Evolutionary conservation across 2,329 filamentous ascomycete genomes (phyloP), one percentile per base, ranked within the genome.

Genomic region (Neofusicoccum cordaticola): DNA sequence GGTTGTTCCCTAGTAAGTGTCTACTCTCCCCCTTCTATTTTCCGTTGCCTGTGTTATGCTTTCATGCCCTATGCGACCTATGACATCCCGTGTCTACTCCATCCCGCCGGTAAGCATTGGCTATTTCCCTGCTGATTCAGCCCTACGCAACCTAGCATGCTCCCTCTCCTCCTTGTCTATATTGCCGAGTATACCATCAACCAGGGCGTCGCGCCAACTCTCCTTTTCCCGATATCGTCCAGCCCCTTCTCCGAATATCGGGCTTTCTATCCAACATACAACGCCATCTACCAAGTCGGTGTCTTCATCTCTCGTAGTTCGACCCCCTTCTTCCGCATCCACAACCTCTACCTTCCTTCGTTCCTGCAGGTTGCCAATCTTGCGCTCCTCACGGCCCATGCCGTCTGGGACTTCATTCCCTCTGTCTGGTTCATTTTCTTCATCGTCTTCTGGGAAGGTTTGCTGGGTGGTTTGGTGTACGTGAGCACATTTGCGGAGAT

Each of bases 121-220:
- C n/a, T 4, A 9, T 60, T 22, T 13, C 56, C 35, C 42, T 27
- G 17, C 37, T 42, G 56, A 60, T 60, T 12, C 31, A 47, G 31
- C 56, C 56, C 42, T 35, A 17, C 42, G 41, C 56, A n/a, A 35
- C 56, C 35, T 67, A 86, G 84, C 76, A 98, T 99, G 93, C 83
- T 96, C 3, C 95, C 95, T 0, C 84, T 99, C 13, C 83, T 98
- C 39, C 81, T 98, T 15, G 95, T 99, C 35, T 99, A 97, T 75
- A 86, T 98, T 41, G 92, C 93, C 64, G 95, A 99, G 80, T 99
- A 99, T 76, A 96, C 91, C 63, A 97, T 98, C 78, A 98, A 98
- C 79, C 93, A 97, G 80, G 94, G 93, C 41, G 92, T 98, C 0
- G 84, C 92, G 0, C 94, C 95, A 0, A 97, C 93, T 0, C 82